Evolutionary conservation across 1,284 basidiomycete genomes (phyloP).

Genomic region (Neolentinus lepideus): DNA sequence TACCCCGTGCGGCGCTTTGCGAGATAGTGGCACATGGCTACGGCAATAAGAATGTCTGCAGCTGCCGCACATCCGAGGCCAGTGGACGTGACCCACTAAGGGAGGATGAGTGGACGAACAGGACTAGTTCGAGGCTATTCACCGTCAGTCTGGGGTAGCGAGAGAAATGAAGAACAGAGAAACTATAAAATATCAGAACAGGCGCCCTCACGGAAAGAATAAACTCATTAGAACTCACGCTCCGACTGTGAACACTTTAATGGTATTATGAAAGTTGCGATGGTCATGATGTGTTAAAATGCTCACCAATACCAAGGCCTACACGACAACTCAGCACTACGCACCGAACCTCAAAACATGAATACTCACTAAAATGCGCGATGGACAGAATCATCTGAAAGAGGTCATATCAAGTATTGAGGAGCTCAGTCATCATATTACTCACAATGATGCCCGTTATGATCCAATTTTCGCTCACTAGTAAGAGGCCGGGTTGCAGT

Average conservation of each 20-base stretch:
- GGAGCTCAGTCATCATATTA: background rate
- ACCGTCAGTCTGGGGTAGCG: constrained; percentile 18
- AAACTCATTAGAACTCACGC: constrained; percentile 13
- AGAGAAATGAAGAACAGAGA: constrained; percentile 18
- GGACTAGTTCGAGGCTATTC: background rate
- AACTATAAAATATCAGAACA: constrained; percentile 10
- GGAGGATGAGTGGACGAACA: background rate
- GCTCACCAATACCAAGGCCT: constrained; percentile 15
- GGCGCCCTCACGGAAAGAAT: background rate
- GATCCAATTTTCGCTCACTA: constrained; percentile 19
- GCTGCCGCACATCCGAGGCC: constrained; percentile 22
- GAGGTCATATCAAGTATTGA: background rate
- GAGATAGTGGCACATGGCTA: constrained; percentile 22
- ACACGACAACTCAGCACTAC: background rate
- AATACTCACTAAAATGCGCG: constrained; percentile 14
- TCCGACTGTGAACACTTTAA: constrained; percentile 19
- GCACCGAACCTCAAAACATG: background rate
- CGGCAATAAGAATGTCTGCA: constrained; percentile 22
- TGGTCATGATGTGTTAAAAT: background rate
- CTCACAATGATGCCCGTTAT: constrained; percentile 20
- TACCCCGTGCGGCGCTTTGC: constrained; percentile 22
- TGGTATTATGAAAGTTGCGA: background rate
- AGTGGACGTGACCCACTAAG: constrained; percentile 21
- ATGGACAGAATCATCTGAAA: constrained; percentile 15
- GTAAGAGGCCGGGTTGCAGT: background rate